These are phyloP conservation scores for Dentipellis sp. DNA, from an alignment of 768 basidiomycete genomes.

Conservation along the genomic window DNA sequence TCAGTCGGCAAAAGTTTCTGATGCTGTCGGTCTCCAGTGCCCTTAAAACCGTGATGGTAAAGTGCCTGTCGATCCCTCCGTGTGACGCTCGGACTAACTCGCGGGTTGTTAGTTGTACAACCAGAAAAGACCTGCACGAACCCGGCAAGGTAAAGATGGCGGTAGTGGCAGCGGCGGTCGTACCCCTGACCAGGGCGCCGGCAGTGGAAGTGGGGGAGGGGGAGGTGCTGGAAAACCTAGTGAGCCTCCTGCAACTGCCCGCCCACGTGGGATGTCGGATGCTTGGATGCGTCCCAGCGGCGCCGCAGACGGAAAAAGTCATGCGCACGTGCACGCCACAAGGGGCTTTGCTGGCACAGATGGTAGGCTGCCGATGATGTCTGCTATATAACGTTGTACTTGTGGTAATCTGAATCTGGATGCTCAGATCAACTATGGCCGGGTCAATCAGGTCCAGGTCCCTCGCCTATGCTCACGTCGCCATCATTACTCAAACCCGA, in stretches of 20 bases:
- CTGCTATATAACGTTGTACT: neutral
- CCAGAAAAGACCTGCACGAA: constrained; percentile 60
- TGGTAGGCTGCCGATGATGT: constrained; percentile 12
- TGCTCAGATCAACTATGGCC: neutral
- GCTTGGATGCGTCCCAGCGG: constrained; percentile 28
- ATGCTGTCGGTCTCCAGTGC: constrained; percentile 34
- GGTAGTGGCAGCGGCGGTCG: constrained; percentile 13
- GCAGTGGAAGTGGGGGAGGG: constrained; percentile 19
- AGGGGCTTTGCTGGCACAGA: constrained; percentile 10
- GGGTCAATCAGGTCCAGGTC: neutral
- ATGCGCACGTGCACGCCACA: neutral
- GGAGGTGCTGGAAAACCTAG: constrained; percentile 27
- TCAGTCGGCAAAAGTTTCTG: constrained; percentile 8
- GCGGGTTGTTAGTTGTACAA: constrained; percentile 54
- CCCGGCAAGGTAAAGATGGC: constrained; percentile 37
- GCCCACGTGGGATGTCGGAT: constrained; percentile 70
- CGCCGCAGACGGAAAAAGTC: constrained; percentile 1
- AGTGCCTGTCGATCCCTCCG: constrained; percentile 9
- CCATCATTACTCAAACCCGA: neutral
- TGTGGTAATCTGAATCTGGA: neutral
- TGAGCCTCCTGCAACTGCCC: constrained; percentile 28
- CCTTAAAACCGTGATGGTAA: constrained; percentile 77
- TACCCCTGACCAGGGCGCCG: neutral
- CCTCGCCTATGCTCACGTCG: neutral
- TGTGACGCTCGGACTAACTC: constrained; percentile 2